Evolutionary conservation across 106 monocot species (phyloP).

Genomic region (Dioscorea alata): DNA sequence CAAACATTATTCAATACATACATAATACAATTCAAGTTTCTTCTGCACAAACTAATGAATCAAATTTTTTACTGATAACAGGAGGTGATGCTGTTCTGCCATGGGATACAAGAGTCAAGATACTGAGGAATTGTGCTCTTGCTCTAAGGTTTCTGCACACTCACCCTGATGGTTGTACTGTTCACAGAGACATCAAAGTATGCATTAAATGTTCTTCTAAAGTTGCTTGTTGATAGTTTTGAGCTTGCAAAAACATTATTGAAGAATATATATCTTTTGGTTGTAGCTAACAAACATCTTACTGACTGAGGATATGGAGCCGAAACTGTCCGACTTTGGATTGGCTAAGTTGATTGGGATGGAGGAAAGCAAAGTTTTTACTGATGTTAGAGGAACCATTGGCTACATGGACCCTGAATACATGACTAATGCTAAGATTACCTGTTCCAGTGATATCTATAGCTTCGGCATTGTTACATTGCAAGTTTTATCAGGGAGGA

Average conservation of each 20-base stretch:
- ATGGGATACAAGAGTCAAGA: conserved; percentile 38
- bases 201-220: no score
- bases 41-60: no score
- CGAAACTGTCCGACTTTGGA: conserved; percentile 48
- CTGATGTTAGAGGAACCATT: conserved; percentile 41
- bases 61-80: neutral
- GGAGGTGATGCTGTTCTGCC: conserved; percentile 33
- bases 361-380: conserved; percentile 34
- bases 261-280: neutral
- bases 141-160: conserved; percentile 42
- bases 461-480: conserved; percentile 42
- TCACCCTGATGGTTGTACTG: conserved; percentile 46
- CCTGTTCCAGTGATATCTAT: conserved; percentile 35
- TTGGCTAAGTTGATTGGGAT: conserved; percentile 27
- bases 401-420: conserved; percentile 56
- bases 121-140: conserved; percentile 33
- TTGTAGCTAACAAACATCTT: conserved; percentile 43
- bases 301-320: conserved; percentile 36
- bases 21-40: no score
- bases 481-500: conserved; percentile 38
- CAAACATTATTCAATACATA: no score
- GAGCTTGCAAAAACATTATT: neutral
- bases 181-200: conserved; percentile 53
- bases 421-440: conserved; percentile 32
- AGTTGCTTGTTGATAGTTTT: neutral